phyloP scores from a whole-genome alignment of 1,284 basidiomycete species.

The Cryptococcus sp. region DNA sequence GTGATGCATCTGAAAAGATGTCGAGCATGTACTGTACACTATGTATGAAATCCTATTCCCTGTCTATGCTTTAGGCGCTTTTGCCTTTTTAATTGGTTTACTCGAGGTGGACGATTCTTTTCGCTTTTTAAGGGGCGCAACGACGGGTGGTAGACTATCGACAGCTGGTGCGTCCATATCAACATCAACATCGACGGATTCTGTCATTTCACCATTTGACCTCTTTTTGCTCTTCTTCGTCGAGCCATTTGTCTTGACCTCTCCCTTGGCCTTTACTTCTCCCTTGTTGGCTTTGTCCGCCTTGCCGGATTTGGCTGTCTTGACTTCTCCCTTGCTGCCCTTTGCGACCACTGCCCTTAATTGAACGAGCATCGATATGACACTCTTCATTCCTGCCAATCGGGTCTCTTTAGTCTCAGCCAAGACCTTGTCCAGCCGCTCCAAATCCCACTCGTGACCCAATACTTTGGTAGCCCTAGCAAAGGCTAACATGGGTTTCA shows the following conservation, averaged over 20 bases:
- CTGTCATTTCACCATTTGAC: too few species aligned
- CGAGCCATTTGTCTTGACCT: constrained; percentile 7
- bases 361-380: constrained; percentile 56
- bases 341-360: constrained; percentile 39
- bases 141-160: constrained; percentile 3
- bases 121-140: constrained; percentile 1
- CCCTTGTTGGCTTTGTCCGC: constrained; percentile 16
- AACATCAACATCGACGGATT: constrained; percentile 4
- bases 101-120: constrained; percentile 11
- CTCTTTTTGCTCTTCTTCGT: constrained; percentile 17
- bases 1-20: too few species aligned
- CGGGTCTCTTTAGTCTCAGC: constrained; percentile 48
- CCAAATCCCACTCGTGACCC: constrained; percentile 51
- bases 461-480: constrained; percentile 61
- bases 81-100: constrained; percentile 16
- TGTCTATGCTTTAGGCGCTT: constrained; percentile 2
- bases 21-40: neutral
- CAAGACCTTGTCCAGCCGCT: constrained; percentile 49
- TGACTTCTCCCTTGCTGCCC: constrained; percentile 4
- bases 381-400: constrained; percentile 52
- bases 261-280: constrained; percentile 5
- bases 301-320: constrained; percentile 10
- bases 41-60: neutral
- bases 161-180: neutral
- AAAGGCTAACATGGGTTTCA: constrained; percentile 66